Conservation (phyloP, 2,329 filamentous ascomycete genomes). For the Botrytis byssoidea region DNA sequence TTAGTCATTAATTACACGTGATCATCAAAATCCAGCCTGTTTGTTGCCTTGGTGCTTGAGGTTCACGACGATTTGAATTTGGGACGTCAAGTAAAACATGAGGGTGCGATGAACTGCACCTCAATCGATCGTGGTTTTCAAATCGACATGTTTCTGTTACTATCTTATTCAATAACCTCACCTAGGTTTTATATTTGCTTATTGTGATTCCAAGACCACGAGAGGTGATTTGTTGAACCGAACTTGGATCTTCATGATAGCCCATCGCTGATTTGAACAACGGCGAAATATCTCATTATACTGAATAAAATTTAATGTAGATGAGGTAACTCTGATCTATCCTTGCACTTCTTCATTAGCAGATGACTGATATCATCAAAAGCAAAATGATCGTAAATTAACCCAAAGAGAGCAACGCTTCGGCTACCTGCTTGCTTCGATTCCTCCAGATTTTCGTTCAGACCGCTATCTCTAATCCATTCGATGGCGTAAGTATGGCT, state of each 20-base stretch:
- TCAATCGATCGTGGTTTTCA: background rate
- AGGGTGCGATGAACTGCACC: background rate
- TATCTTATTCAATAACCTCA: background rate
- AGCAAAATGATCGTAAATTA: background rate
- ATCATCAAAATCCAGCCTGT: background rate
- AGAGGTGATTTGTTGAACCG: background rate
- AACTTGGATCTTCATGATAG: constrained; percentile 16
- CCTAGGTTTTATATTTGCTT: background rate
- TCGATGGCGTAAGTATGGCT: constrained; percentile 5
- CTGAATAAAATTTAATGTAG: background rate
- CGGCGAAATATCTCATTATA: background rate
- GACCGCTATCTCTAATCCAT: background rate
- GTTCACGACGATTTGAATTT: background rate
- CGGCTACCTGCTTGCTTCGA: background rate
- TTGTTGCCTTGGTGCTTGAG: background rate
- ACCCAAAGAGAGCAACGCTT: background rate
- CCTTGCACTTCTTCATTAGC: background rate
- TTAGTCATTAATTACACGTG: background rate
- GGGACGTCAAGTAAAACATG: background rate
- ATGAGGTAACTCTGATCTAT: background rate
- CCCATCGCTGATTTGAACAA: background rate
- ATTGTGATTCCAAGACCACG: background rate
- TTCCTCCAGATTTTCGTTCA: background rate
- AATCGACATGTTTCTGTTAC: background rate
- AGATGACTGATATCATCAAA: background rate